These are phyloP conservation scores for Globisporangium recalcitrans DNA, from an alignment of 352 stramenopile species.

Conservation along the genomic window DNA sequence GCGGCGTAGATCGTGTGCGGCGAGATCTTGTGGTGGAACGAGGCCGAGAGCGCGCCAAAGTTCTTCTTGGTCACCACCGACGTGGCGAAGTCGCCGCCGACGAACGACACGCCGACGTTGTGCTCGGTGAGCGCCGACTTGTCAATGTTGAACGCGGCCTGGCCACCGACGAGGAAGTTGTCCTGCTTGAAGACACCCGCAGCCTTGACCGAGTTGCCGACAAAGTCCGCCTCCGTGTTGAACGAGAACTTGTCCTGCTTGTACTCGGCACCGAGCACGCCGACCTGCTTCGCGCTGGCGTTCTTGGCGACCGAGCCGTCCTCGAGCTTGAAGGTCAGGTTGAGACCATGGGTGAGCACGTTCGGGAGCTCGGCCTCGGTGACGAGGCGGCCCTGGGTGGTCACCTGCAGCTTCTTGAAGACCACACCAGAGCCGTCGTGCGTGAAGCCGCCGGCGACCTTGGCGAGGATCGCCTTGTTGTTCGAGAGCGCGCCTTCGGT, in stretches of 20 bases:
- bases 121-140: slow-evolving; percentile 77
- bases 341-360: slow-evolving; percentile 67
- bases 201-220: slow-evolving; percentile 60
- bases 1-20: slow-evolving; percentile 72
- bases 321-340: slow-evolving; percentile 82
- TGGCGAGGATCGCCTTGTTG: slow-evolving; percentile 85
- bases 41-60: slow-evolving; percentile 66
- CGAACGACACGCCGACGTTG: slow-evolving; percentile 71
- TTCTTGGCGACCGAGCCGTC: slow-evolving; percentile 78
- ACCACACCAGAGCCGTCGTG: slow-evolving; percentile 57
- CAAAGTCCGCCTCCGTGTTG: slow-evolving; percentile 73
- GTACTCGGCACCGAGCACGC: slow-evolving; percentile 75
- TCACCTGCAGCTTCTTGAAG: slow-evolving; percentile 87
- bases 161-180: slow-evolving; percentile 60
- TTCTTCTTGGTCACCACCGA: slow-evolving; percentile 80
- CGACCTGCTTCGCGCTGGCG: slow-evolving; percentile 59
- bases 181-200: slow-evolving; percentile 51
- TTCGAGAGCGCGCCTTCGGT: slow-evolving; percentile 63
- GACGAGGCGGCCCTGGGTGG: slow-evolving; percentile 68
- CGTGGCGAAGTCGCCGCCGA: slow-evolving; percentile 62
- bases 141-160: slow-evolving; percentile 76
- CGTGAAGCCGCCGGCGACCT: slow-evolving; percentile 75
- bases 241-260: slow-evolving; percentile 68
- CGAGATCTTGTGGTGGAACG: slow-evolving; percentile 81
- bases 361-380: slow-evolving; percentile 77